Percentiles rank a stretch among this genome's conserved stretches.
Conservation (phyloP, 2,329 filamentous ascomycete species). For the Botrytis fabae region DNA sequence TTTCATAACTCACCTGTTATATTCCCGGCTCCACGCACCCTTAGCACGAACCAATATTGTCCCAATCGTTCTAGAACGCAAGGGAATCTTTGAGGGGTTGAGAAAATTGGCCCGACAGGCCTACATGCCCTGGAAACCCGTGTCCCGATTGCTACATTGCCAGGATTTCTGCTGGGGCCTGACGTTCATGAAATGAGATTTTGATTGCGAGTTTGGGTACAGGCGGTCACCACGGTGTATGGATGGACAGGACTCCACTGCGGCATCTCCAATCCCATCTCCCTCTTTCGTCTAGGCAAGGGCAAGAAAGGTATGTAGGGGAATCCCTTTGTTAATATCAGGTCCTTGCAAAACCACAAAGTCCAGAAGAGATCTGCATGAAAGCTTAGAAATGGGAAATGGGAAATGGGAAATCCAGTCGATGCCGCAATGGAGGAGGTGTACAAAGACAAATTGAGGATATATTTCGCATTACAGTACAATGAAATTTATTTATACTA, state of each 20-base stretch:
- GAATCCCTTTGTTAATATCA: slow-evolving; percentile 1
- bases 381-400: background rate
- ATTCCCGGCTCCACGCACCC: background rate
- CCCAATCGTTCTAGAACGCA: slow-evolving; percentile 8
- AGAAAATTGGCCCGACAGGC: background rate
- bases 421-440: background rate
- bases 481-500: background rate
- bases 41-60: slow-evolving; percentile 1
- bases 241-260: background rate
- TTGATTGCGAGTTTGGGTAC: background rate
- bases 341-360: background rate
- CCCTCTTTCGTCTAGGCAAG: background rate
- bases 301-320: background rate
- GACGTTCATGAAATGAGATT: background rate
- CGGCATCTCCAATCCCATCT: background rate
- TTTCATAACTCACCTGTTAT: background rate
- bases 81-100: background rate
- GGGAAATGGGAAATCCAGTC: background rate
- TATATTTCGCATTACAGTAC: background rate
- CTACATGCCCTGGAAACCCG: background rate
- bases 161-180: background rate
- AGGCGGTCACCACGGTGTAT: background rate
- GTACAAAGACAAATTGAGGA: background rate
- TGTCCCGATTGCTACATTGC: background rate
- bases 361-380: background rate